phyloP scores from a whole-genome alignment of 1,284 basidiomycete species.

The Fomitopsis palustris region DNA sequence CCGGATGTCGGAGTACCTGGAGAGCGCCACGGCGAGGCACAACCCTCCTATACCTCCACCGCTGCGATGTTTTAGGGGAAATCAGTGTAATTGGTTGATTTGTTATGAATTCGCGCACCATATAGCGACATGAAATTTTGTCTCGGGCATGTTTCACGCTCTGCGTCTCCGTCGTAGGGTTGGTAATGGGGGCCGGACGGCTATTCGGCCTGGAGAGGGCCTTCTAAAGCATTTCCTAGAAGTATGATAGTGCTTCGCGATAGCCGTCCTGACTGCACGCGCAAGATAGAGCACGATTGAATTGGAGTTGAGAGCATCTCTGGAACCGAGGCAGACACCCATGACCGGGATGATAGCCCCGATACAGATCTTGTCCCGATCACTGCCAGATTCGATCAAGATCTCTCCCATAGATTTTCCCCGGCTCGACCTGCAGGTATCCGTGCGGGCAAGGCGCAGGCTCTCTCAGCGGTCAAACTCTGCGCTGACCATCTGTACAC shows the following conservation, averaged over 20 bases:
- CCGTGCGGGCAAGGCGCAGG: background rate
- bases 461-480: background rate
- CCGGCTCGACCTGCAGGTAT: background rate
- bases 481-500: background rate
- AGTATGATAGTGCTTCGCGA: too few species aligned
- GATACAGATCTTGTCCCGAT: background rate
- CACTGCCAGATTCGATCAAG: background rate
- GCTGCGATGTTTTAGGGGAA: slow-evolving; percentile 20
- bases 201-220: too few species aligned
- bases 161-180: too few species aligned
- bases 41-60: slow-evolving; percentile 49
- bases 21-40: slow-evolving; percentile 40
- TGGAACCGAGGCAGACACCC: background rate
- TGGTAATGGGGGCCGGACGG: too few species aligned
- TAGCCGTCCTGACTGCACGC: too few species aligned
- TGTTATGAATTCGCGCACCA: slow-evolving; percentile 16
- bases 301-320: background rate
- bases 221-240: background rate
- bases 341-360: background rate
- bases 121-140: slow-evolving; percentile 24
- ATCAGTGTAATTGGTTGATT: background rate
- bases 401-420: background rate
- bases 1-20: slow-evolving; percentile 35
- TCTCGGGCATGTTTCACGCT: background rate
- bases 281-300: background rate